These are phyloP conservation scores for Rhynchosporium graminicola DNA, from an alignment of 2,329 filamentous ascomycete species.

Conservation along the genomic window DNA sequence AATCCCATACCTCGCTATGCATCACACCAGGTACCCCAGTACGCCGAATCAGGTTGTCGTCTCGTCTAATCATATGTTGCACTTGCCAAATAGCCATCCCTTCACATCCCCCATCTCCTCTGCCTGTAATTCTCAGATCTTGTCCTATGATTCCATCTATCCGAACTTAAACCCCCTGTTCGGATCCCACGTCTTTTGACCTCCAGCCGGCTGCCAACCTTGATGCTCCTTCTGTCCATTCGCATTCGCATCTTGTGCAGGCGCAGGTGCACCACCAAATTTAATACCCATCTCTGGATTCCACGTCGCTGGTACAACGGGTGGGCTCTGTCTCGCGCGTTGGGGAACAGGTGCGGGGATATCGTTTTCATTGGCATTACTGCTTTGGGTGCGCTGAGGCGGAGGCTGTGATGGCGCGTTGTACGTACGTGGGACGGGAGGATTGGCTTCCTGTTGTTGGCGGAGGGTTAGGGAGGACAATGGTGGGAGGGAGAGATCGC, in stretches of 20 bases:
- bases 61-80: too few species aligned
- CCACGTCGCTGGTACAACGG: conserved; percentile 64
- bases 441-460: conserved; percentile 28
- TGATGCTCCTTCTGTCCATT: neutral
- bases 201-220: conserved; percentile 12
- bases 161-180: conserved; percentile 38
- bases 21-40: neutral
- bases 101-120: too few species aligned
- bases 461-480: conserved; percentile 33
- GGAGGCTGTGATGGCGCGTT: conserved; percentile 11
- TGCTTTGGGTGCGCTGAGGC: conserved; percentile 36
- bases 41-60: too few species aligned
- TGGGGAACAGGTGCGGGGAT: conserved; percentile 51
- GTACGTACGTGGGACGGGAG: conserved; percentile 23
- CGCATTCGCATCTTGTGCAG: conserved; percentile 2
- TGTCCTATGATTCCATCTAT: conserved; percentile 14
- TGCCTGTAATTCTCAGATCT: too few species aligned
- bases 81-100: too few species aligned
- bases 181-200: conserved; percentile 36
- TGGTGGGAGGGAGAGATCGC: conserved; percentile 25
- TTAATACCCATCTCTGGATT: conserved; percentile 78
- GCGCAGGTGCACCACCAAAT: conserved; percentile 55
- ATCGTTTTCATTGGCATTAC: conserved; percentile 25
- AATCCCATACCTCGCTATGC: conserved; percentile 9
- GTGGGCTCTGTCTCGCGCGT: conserved; percentile 52